Evolutionary conservation across 2,329 filamentous ascomycete species (phyloP), one percentile per base, ranked within the genome.

Genomic region (Epicoccum nigrum): DNA sequence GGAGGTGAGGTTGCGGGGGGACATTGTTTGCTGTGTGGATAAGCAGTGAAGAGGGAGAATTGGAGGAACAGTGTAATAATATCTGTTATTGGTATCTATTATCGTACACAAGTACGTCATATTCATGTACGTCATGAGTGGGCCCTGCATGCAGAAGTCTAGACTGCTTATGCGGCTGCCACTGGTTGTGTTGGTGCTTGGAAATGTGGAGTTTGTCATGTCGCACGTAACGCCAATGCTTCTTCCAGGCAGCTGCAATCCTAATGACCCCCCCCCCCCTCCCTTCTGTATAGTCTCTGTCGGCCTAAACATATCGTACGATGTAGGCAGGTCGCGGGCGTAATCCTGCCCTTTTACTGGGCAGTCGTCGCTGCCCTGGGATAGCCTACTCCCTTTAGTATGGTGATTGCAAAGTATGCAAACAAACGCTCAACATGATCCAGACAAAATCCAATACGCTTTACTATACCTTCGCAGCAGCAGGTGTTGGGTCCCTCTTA

Each of bases 401-500:
- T 17, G 34, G 31, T 39, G 28, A 33, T 16, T 21, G 15, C 11
- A 27, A 20, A 8, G 19, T 19, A 12, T 13, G 16, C 7, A 19
- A 31, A 23, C 13, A 30, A 30, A 5, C 13, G 23, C 33, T n/a
- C n/a, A 31, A 17, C 6, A 16, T 2, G 19, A 49, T 37, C 30
- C 31, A 58, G 32, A 28, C 40, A 40, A 59, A 62, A 51, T 51
- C 11, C 52, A 63, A 31, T 44, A 46, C 3, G 39, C 51, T 32
- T 58, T 45, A 63, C 33, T 60, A 45, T 63, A 64, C 61, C 56
- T 62, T 63, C 4, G 59, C n/a, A 15, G 51, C 32, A 19, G 40
- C 40, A 27, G 48, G 43, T 4, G 53, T 23, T 4, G 52, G 54
- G 13, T 45, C 42, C 3, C 39, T 40, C 38, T 64, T 68, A 45